Base-by-base conservation (phyloP, 331 rosid genomes). In the Erythrophleum ivorense region DNA sequence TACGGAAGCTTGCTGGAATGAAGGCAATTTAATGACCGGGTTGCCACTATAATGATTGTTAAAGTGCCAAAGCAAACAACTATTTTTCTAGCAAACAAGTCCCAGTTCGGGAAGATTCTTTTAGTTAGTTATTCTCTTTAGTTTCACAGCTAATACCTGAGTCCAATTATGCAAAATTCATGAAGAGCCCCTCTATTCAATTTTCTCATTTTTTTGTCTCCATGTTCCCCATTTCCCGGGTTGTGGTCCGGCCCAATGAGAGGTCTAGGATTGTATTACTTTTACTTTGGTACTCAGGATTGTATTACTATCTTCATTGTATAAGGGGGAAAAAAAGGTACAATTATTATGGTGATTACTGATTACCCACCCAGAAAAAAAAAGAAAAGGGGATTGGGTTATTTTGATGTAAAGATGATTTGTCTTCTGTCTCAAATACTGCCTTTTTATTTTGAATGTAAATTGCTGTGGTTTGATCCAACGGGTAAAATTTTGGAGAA, bases 1-100 rank as follows among this genome's bases (percentile, higher is more conserved):
- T 96, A 55, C 96, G 99, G 21, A 85, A 87, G 71, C 88, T 84
- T 83, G 88, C 94, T 33, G 98, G 98, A 82, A 81, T 96, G 85
- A 89, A 88, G 11, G 99, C 97, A 84, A 89, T 96, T 66, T 94
- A 91, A 75, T 64, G 43, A 50, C 29, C 29, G 71, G 80, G 76
- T 19, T 69, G 58, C 62, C 58, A 33, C 78, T 9, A 58, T 43
- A 15, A 15, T 46, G 76, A 55, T 79, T 70, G 64, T 57, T 77
- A 45, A 82, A 50, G 66, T 55, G 49, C 78, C 24, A 67, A 34
- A 66, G 75, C 48, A 71, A 48, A 71, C 66, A 66, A 79, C 77
- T 67, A 71, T 67, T 59, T n/a, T 36, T 69, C 62, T 77, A 21
- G 80, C 84, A 67, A 54, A 65, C 52, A 49, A 82, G 74, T 69